Conservation (phyloP, 371 early-diverging fungal genomes). For the Apophysomyces elegans region DNA sequence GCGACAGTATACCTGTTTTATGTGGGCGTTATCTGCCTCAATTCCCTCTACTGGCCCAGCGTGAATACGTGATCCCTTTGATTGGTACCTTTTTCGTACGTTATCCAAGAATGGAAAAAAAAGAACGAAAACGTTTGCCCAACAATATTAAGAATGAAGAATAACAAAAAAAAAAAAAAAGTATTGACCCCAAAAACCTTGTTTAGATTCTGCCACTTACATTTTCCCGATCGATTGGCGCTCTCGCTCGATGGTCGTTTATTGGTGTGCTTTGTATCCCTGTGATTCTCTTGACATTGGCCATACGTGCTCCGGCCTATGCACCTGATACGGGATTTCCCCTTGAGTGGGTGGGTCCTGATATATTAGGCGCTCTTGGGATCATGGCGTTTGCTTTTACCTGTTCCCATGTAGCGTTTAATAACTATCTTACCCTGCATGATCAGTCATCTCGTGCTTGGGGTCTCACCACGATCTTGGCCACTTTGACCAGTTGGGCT, state of each 20-base stretch:
- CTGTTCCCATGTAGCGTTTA: constrained; percentile 62
- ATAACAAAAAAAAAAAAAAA: too few relatives aligned
- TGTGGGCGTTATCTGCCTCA: constrained; percentile 32
- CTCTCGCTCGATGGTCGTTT: constrained; percentile 47
- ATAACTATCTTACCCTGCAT: constrained; percentile 53
- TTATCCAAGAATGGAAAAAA: neutral
- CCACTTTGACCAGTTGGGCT: constrained; percentile 52
- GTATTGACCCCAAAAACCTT: neutral
- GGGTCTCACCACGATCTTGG: constrained; percentile 48
- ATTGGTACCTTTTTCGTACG: constrained; percentile 36
- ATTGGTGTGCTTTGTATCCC: constrained; percentile 49
- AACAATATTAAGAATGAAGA: neutral
- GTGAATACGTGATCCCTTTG: constrained; percentile 31
- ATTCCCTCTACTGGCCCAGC: constrained; percentile 18
- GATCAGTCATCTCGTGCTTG: constrained; percentile 52
- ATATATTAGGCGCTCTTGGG: constrained; percentile 60
- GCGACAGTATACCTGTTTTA: constrained; percentile 51
- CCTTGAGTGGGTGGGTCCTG: constrained; percentile 49
- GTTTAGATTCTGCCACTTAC: constrained; percentile 42
- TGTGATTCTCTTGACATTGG: constrained; percentile 39
- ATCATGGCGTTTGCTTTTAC: constrained; percentile 71
- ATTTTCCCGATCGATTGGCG: constrained; percentile 49
- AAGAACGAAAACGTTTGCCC: neutral
- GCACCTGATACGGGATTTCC: constrained; percentile 45
- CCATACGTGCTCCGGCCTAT: constrained; percentile 49